A percentile compares a stretch with the other conserved stretches of the same genome.
Evolutionary conservation across 2,329 filamentous ascomycete species (phyloP).

Genomic region (Cladosporium sp.): DNA sequence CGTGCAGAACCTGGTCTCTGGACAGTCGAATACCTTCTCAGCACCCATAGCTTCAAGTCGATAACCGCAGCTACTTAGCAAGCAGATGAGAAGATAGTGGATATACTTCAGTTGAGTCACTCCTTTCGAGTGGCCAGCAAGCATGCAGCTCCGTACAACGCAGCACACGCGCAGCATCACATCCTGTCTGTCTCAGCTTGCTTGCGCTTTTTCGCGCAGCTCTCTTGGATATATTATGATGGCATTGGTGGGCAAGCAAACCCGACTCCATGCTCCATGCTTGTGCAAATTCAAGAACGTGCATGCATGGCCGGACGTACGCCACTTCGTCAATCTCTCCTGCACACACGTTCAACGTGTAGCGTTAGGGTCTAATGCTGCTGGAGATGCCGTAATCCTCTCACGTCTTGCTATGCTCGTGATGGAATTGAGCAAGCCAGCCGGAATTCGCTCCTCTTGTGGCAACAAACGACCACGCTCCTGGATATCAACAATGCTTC

Average conservation of each 20-base stretch:
- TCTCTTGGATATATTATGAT: neutral
- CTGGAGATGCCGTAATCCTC: too few species aligned
- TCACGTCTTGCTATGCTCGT: too few species aligned
- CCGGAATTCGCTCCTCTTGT: too few species aligned
- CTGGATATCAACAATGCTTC: neutral
- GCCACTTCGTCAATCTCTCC: neutral
- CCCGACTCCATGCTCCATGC: neutral
- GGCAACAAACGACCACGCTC: too few species aligned
- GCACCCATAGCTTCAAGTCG: constrained; percentile 23
- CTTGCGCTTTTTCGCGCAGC: constrained; percentile 1
- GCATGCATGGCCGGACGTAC: neutral
- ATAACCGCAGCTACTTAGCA: constrained; percentile 19
- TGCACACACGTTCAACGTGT: neutral
- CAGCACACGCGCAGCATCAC: constrained; percentile 12
- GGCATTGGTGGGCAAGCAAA: neutral
- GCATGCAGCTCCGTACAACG: constrained; percentile 14
- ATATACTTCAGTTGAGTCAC: constrained; percentile 11
- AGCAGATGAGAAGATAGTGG: constrained; percentile 16
- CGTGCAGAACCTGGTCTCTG: constrained; percentile 10
- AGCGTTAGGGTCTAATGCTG: too few species aligned
- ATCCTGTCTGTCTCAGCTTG: constrained; percentile 12
- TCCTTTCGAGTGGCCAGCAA: constrained; percentile 7
- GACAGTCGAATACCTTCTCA: constrained; percentile 12
- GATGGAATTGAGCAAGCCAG: neutral
- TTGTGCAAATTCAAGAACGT: neutral